These are phyloP conservation scores for Sutorius eximius DNA, from an alignment of 1,284 basidiomycete species.

Conservation along the genomic window DNA sequence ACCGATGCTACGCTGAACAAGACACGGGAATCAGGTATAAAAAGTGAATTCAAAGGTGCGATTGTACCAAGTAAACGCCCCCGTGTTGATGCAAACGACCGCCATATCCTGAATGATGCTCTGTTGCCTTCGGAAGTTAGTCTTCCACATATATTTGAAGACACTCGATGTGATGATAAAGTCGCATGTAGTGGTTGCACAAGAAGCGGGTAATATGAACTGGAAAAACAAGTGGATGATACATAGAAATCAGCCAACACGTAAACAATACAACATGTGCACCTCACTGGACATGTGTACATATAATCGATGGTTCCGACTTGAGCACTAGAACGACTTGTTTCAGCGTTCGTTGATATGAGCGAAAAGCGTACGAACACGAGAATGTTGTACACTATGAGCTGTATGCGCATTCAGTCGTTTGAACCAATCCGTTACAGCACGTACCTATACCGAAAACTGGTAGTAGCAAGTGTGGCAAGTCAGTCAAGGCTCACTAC, in stretches of 20 bases:
- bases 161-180: slow-evolving; percentile 7
- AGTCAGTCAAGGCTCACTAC: neutral
- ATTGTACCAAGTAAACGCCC: slow-evolving; percentile 17
- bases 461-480: neutral
- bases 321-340: neutral
- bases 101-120: slow-evolving; percentile 15
- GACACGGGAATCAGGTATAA: neutral
- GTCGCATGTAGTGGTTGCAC: neutral
- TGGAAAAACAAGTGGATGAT: neutral
- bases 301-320: slow-evolving; percentile 5
- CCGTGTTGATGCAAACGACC: slow-evolving; percentile 14
- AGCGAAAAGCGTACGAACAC: slow-evolving; percentile 4
- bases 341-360: no score
- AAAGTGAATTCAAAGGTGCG: neutral
- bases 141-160: slow-evolving; percentile 18
- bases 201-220: slow-evolving; percentile 6
- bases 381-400: slow-evolving; percentile 1
- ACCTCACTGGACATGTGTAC: slow-evolving; percentile 3
- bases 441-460: slow-evolving; percentile 12
- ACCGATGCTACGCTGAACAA: slow-evolving; percentile 1
- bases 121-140: slow-evolving; percentile 11
- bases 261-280: neutral
- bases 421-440: neutral
- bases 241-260: no score
- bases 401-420: neutral